A percentile compares a stretch with the other conserved stretches of the same genome.
These are phyloP conservation scores for Spathaspora arborariae DNA, from an alignment of 805 yeast genomes.

Conservation along the genomic window DNA sequence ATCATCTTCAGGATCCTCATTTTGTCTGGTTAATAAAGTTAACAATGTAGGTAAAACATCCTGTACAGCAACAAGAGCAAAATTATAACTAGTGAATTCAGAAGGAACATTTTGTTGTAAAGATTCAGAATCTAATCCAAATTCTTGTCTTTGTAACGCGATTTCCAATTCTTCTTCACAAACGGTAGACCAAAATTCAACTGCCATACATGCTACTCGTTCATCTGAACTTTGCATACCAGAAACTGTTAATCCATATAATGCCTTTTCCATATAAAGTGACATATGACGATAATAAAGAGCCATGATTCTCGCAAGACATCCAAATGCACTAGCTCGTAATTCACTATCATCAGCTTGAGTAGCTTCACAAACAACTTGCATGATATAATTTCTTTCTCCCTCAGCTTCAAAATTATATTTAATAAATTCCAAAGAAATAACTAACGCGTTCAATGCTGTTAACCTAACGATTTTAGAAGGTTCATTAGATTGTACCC, in stretches of 20 bases:
- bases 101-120: conserved; percentile 19
- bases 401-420: conserved; percentile 88
- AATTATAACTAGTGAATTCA: conserved; percentile 61
- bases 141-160: conserved; percentile 62
- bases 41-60: conserved; percentile 88
- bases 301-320: conserved; percentile 87
- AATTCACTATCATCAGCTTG: conserved; percentile 78
- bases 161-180: conserved; percentile 94
- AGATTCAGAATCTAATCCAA: conserved; percentile 35
- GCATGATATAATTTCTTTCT: conserved; percentile 96
- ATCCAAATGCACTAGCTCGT: conserved; percentile 94
- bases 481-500: conserved; percentile 83
- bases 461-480: conserved; percentile 74
- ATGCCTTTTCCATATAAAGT: conserved; percentile 95
- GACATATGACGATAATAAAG: conserved; percentile 87
- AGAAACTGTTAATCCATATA: conserved; percentile 80
- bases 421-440: conserved; percentile 85
- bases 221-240: conserved; percentile 88
- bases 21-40: conserved; percentile 76
- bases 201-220: conserved; percentile 94
- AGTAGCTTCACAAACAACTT: conserved; percentile 98
- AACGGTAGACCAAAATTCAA: conserved; percentile 99
- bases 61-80: conserved; percentile 78
- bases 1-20: conserved; percentile 91
- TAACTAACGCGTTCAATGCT: conserved; percentile 87